Base-by-base conservation (phyloP, 305 asterid genomes). In the Euphrasia arctica region DNA sequence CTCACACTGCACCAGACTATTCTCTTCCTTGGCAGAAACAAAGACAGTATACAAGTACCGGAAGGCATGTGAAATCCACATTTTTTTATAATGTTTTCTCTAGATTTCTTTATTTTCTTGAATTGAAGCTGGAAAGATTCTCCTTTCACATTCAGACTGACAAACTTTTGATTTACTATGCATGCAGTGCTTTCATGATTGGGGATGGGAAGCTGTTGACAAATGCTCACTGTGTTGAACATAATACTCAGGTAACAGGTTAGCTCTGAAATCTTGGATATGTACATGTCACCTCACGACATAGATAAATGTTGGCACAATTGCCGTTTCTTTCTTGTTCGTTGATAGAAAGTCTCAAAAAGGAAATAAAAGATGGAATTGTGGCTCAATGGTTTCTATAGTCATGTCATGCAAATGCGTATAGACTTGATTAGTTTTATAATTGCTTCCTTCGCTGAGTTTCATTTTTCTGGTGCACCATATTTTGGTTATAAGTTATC, bases 1-100 rank as follows among this genome's bases (percentile, higher is more conserved):
- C 93, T 29, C 98, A 92, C 70, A 90, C 98, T 28, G 96, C 88
- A 54, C 97, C 98, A 2, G 96, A 92, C 73, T 87, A 92, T 78
- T 92, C 98, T 73, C 98, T 92, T 66, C 98, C 98, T 5, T 90
- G 98, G 97, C 98, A 92, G 83, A 90, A 92, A 72, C 98, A 92
- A 72, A 82, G 95, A 69, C 97, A 90, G 72, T 87, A 75, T 63
- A 87, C 97, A 62, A 90, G 97, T 77, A 92, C 98, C 27, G 98
- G 98, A 77, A 92, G 98, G 98, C 83, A 90, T 78, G 95, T 66
- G 48, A 29, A 67, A 41, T 39, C 71, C 62, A 62, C 63, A 71
- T 39, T 45, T 18, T n/a, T 6, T 49, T n/a, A 27, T 54, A 22
- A 74, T 62, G 39, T 28, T 64, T 60, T 66, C 15, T 58, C 43